phyloP scores from a whole-genome alignment of 768 basidiomycete genomes.

The Dacryopinax spathularia region DNA sequence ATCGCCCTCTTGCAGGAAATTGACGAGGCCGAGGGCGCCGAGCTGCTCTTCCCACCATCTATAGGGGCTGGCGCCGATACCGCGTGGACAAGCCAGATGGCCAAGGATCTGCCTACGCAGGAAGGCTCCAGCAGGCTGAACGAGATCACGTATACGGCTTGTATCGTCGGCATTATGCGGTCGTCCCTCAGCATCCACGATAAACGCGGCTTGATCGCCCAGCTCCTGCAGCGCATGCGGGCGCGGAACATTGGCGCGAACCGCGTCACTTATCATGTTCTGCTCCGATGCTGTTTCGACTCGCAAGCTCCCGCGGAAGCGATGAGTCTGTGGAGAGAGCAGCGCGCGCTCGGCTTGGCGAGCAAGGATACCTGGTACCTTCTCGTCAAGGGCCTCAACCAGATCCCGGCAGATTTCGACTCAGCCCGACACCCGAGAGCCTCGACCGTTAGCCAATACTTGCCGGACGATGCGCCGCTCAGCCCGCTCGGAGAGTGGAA shows the following conservation, averaged over 20 bases:
- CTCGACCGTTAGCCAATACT: background rate
- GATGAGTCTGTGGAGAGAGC: background rate
- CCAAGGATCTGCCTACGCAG: background rate
- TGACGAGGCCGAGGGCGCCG: conserved; percentile 38
- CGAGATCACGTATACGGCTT: conserved; percentile 68
- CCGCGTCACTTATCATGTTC: conserved; percentile 58
- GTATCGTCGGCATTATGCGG: conserved; percentile 55
- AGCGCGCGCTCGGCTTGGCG: background rate
- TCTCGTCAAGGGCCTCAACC: background rate
- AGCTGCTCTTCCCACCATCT: conserved; percentile 14
- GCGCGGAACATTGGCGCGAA: conserved; percentile 39
- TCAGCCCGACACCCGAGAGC: background rate
- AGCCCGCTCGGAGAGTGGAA: background rate
- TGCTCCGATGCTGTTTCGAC: conserved; percentile 53
- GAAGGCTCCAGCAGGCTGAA: conserved; percentile 34
- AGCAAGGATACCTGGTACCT: background rate
- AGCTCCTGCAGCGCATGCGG: conserved; percentile 47
- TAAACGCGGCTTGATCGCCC: conserved; percentile 21
- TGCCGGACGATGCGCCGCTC: background rate
- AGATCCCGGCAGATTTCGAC: background rate
- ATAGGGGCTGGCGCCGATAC: background rate
- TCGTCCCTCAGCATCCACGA: conserved; percentile 24
- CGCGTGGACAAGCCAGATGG: background rate
- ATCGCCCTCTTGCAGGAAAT: conserved; percentile 60
- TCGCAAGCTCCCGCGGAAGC: conserved; percentile 34